phyloP scores from a whole-genome alignment of 2,329 filamentous ascomycete genomes.

The Cladobotryum mycophilum region DNA sequence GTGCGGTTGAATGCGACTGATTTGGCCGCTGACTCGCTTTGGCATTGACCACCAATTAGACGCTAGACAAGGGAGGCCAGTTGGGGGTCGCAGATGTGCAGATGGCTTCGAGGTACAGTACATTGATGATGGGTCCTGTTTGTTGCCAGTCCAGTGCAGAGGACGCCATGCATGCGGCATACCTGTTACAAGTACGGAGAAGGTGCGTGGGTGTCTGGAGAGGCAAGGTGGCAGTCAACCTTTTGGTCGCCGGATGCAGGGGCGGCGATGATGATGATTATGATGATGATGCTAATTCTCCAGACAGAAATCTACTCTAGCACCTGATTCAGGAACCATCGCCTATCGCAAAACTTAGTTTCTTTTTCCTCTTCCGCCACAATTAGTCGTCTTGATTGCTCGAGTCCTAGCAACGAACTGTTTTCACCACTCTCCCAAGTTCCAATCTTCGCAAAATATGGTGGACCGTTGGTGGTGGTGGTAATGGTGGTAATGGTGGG shows the following conservation, averaged over 20 bases:
- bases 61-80: conserved; percentile 10
- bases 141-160: background rate
- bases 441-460: too few species aligned
- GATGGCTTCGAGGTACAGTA: conserved; percentile 7
- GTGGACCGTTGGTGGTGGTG: too few species aligned
- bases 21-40: conserved; percentile 21
- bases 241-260: conserved; percentile 9
- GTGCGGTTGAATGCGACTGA: conserved; percentile 15
- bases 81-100: conserved; percentile 4
- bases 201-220: conserved; percentile 3
- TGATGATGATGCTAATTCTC: background rate
- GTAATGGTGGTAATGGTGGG: too few species aligned
- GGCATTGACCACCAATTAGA: conserved; percentile 21
- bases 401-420: too few species aligned
- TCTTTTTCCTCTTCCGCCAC: too few species aligned
- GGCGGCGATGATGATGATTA: background rate
- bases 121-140: background rate
- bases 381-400: too few species aligned
- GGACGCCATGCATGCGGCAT: too few species aligned
- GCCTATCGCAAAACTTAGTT: too few species aligned
- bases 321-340: too few species aligned
- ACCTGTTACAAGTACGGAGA: background rate
- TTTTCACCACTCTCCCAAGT: too few species aligned
- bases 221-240: background rate
- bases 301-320: background rate